Conservation (phyloP, 257 asterid genomes). For the Solanum virginianum region DNA sequence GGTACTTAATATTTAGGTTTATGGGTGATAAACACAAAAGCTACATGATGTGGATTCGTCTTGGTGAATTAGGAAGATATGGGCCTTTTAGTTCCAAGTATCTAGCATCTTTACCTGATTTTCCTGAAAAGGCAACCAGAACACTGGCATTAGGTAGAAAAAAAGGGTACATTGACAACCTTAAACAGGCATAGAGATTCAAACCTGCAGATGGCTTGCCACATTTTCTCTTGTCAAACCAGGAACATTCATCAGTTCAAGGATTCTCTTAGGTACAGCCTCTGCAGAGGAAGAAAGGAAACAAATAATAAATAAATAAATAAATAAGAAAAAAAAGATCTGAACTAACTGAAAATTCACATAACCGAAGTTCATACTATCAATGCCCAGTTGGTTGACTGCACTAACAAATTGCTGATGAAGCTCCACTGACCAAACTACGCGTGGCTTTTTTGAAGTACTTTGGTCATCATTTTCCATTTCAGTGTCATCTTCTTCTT, state of each 20-base stretch:
- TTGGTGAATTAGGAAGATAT: conserved; percentile 3
- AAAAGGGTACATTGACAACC: background rate
- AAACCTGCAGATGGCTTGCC: conserved; percentile 90
- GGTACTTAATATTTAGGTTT: background rate
- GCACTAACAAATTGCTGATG: conserved; percentile 88
- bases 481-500: conserved; percentile 54
- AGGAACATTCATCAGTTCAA: conserved; percentile 83
- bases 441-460: conserved; percentile 69
- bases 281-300: conserved; percentile 26
- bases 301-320: conserved; percentile 6
- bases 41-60: background rate
- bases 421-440: conserved; percentile 92
- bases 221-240: conserved; percentile 80
- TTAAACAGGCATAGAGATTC: background rate
- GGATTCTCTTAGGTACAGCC: conserved; percentile 88
- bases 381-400: conserved; percentile 82
- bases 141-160: background rate
- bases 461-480: conserved; percentile 54
- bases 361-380: conserved; percentile 41
- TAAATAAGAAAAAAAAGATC: background rate
- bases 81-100: conserved; percentile 1
- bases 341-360: background rate
- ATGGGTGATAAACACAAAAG: background rate
- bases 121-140: conserved; percentile 1
- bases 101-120: conserved; percentile 3